Evolutionary conservation across 257 asterid species (phyloP).

Genomic region (Voacanga thouarsii): DNA sequence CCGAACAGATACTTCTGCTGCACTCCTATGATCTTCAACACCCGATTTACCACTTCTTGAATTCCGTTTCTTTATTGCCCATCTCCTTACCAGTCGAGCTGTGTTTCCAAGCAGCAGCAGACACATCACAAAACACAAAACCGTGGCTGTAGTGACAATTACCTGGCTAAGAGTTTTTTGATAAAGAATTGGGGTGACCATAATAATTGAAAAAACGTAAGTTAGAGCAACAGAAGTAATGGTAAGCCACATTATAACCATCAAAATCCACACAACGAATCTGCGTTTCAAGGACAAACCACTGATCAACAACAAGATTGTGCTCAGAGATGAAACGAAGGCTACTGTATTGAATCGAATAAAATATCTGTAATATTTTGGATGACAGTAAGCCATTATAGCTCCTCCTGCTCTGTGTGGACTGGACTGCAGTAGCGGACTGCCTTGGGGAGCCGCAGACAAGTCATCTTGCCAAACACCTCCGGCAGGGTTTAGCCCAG

Average conservation of each 20-base stretch:
- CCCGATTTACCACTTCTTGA: slow-evolving; percentile 6
- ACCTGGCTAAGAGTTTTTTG: slow-evolving; percentile 21
- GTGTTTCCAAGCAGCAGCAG: slow-evolving; percentile 43
- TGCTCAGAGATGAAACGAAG: slow-evolving; percentile 51
- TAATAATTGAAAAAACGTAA: slow-evolving; percentile 30
- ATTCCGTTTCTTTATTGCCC: slow-evolving; percentile 26
- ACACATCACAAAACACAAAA: slow-evolving; percentile 44
- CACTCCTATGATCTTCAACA: background rate
- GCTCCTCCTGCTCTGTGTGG: slow-evolving; percentile 47
- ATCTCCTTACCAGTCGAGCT: slow-evolving; percentile 23
- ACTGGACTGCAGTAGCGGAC: no score
- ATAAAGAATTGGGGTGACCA: slow-evolving; percentile 29
- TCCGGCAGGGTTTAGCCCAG: slow-evolving; percentile 29
- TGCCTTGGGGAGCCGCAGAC: background rate
- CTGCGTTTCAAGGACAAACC: slow-evolving; percentile 46
- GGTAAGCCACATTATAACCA: slow-evolving; percentile 57
- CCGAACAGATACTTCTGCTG: background rate
- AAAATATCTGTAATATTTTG: slow-evolving; percentile 24
- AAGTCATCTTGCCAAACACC: slow-evolving; percentile 22
- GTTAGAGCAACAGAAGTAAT: slow-evolving; percentile 38
- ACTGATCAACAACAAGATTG: slow-evolving; percentile 49
- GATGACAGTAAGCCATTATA: slow-evolving; percentile 38
- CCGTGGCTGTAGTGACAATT: slow-evolving; percentile 15
- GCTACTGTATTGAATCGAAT: slow-evolving; percentile 36
- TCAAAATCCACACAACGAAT: slow-evolving; percentile 44